These are phyloP conservation scores for Solanum infundibuliforme DNA, from an alignment of 257 asterid genomes.

Conservation along the genomic window DNA sequence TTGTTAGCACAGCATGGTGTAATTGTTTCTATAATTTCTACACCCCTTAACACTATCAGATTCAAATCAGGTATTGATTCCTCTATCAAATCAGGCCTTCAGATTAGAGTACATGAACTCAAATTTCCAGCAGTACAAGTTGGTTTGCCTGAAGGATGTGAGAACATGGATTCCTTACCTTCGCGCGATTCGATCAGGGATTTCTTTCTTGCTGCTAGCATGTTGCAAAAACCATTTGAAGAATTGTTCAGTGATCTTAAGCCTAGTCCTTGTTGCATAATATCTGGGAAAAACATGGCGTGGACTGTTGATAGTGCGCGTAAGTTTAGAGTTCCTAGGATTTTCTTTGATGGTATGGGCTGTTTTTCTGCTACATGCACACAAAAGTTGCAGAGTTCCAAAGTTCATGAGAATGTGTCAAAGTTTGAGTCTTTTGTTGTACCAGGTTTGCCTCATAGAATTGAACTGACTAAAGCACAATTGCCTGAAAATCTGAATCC, in stretches of 20 bases:
- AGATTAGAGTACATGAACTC: slow-evolving; percentile 22
- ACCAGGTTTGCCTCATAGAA: slow-evolving; percentile 22
- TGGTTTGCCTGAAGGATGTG: slow-evolving; percentile 47
- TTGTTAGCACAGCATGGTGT: slow-evolving; percentile 28
- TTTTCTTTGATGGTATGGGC: slow-evolving; percentile 41
- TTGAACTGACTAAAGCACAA: slow-evolving; percentile 22
- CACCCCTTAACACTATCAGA: slow-evolving; percentile 29
- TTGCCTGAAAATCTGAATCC: slow-evolving; percentile 33
- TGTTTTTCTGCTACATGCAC: slow-evolving; percentile 25
- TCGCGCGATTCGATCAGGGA: slow-evolving; percentile 14
- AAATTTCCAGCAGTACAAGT: slow-evolving; percentile 30
- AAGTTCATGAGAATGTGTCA: slow-evolving; percentile 4
- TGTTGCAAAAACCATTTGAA: slow-evolving; percentile 25
- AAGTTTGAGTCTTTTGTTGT: slow-evolving; percentile 20
- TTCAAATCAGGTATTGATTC: slow-evolving; percentile 13
- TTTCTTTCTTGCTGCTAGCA: slow-evolving; percentile 18
- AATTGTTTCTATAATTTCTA: slow-evolving; percentile 23
- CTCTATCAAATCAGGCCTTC: slow-evolving; percentile 22
- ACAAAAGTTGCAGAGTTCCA: slow-evolving; percentile 8
- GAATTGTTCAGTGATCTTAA: slow-evolving; percentile 1
- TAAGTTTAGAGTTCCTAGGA: slow-evolving; percentile 21
- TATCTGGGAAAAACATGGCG: slow-evolving; percentile 25
- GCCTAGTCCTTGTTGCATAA: slow-evolving; percentile 29
- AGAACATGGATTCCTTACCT: slow-evolving; percentile 36
- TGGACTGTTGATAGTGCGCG: slow-evolving; percentile 24